These are phyloP conservation scores for Rhodamnia argentea DNA, from an alignment of 345 rosid species.

Conservation along the genomic window DNA sequence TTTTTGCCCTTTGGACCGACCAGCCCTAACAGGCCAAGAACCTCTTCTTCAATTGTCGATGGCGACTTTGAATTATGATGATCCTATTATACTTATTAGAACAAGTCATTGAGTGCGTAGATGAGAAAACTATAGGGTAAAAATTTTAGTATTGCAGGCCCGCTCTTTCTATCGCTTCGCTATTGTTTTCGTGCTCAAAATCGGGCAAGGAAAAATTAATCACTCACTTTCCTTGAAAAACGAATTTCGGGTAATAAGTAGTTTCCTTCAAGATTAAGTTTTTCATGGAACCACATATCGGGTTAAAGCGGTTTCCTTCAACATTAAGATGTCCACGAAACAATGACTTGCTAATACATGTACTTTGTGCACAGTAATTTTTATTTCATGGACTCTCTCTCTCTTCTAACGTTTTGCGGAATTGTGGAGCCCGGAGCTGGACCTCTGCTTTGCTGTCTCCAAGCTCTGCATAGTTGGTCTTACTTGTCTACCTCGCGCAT, in stretches of 20 bases:
- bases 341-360: no score
- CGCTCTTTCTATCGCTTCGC: background rate
- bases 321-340: background rate
- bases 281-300: no score
- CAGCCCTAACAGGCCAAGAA: background rate
- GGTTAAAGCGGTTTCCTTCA: background rate
- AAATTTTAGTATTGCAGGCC: no score
- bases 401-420: slow-evolving; percentile 2
- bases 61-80: background rate
- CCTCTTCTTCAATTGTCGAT: background rate
- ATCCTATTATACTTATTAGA: background rate
- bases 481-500: slow-evolving; percentile 34
- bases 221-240: background rate
- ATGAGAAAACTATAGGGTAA: background rate
- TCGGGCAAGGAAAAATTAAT: background rate
- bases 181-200: background rate
- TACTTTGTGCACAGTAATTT: no score
- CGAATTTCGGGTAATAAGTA: background rate
- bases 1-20: background rate
- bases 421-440: slow-evolving; percentile 72
- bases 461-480: slow-evolving; percentile 54
- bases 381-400: background rate
- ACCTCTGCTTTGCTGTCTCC: slow-evolving; percentile 75
- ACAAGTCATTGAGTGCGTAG: background rate
- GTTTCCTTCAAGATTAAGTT: background rate